Conservation (phyloP, 2,329 filamentous ascomycete species). For the Cladosporium sp. region DNA sequence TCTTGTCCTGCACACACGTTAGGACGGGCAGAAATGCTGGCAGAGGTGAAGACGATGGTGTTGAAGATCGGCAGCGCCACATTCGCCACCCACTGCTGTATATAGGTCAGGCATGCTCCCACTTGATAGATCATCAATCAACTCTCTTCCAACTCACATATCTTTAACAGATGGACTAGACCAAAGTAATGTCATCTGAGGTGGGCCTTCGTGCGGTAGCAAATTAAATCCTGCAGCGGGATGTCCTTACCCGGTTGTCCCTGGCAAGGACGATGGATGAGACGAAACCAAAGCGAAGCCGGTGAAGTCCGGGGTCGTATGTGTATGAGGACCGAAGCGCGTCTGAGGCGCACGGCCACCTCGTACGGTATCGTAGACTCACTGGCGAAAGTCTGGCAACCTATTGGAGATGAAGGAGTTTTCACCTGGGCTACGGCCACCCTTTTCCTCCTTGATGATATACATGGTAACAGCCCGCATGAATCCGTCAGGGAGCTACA, state of each 20-base stretch:
- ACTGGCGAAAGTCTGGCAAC: conserved; percentile 1
- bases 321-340: conserved; percentile 1
- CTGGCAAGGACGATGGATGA: not conserved
- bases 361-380: conserved; percentile 1
- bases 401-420: not conserved
- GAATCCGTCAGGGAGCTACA: not conserved
- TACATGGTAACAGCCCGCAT: conserved; percentile 1
- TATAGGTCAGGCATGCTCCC: too few relatives aligned
- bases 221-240: not conserved
- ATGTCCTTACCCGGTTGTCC: conserved; percentile 1
- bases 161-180: too few relatives aligned
- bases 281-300: not conserved
- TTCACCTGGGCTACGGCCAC: not conserved
- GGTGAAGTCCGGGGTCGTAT: not conserved
- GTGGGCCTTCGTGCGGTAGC: not conserved
- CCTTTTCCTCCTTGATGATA: not conserved
- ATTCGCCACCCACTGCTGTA: too few relatives aligned
- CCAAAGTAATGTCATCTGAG: not conserved
- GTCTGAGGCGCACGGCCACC: not conserved
- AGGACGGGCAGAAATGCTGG: not conserved
- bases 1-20: not conserved
- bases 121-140: too few relatives aligned
- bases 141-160: too few relatives aligned
- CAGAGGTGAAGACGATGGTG: conserved; percentile 1
- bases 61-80: too few relatives aligned